Evolutionary conservation across 2,329 filamentous ascomycete genomes (phyloP).

Genomic region (Furcasterigmium sp.): DNA sequence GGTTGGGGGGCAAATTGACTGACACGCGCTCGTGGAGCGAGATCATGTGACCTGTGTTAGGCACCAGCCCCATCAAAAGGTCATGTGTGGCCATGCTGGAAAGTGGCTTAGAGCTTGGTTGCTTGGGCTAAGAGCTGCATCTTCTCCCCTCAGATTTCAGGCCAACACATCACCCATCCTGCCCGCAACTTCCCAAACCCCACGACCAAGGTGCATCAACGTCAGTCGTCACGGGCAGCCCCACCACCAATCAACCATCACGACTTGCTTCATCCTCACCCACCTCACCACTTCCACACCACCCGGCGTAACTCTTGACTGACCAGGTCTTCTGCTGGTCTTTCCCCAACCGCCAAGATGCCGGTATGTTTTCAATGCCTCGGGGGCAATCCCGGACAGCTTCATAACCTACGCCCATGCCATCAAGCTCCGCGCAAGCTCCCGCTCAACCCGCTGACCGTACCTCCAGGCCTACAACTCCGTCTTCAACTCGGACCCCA

Average conservation of each 20-base stretch:
- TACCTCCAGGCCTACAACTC: slow-evolving; percentile 83
- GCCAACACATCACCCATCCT: slow-evolving; percentile 11
- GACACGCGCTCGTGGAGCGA: slow-evolving; percentile 4
- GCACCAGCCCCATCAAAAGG: neutral
- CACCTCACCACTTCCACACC: slow-evolving; percentile 1
- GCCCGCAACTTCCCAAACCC: neutral
- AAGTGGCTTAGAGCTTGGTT: neutral
- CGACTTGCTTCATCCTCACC: slow-evolving; percentile 12
- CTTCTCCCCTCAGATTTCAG: slow-evolving; percentile 8
- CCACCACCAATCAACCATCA: slow-evolving; percentile 6
- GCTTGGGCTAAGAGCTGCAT: too few relatives aligned
- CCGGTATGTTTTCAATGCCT: slow-evolving; percentile 28
- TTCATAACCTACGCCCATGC: neutral
- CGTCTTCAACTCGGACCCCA: slow-evolving; percentile 85
- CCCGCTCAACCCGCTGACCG: slow-evolving; percentile 17
- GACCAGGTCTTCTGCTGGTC: neutral
- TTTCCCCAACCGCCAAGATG: slow-evolving; percentile 30
- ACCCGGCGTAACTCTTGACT: neutral
- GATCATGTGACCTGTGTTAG: slow-evolving; percentile 5
- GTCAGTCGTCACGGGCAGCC: slow-evolving; percentile 11
- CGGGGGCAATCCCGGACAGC: slow-evolving; percentile 4
- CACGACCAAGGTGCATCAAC: slow-evolving; percentile 6
- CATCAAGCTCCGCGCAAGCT: neutral
- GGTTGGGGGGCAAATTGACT: neutral
- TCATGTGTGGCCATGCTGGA: slow-evolving; percentile 10